phyloP scores from a whole-genome alignment of 2,329 filamentous ascomycete species.

The Fusarium pseudonygamai region DNA sequence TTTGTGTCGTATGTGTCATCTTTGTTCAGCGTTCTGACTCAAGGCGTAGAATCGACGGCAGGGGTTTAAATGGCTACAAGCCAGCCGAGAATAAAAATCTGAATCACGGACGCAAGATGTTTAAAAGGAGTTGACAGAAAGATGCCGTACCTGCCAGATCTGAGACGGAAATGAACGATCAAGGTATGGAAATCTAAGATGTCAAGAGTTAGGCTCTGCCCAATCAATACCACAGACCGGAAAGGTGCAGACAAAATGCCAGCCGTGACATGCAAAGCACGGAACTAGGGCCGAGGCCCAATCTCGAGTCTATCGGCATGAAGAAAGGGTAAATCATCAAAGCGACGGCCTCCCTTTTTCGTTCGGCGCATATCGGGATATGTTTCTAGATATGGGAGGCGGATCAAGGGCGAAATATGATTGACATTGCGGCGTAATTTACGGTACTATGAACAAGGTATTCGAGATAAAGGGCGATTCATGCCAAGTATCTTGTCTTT shows the following conservation, averaged over 20 bases:
- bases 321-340: constrained; percentile 9
- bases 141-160: constrained; percentile 25
- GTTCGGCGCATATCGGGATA: constrained; percentile 19
- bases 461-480: constrained; percentile 16
- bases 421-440: constrained; percentile 24
- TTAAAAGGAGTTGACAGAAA: constrained; percentile 13
- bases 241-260: constrained; percentile 12
- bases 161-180: constrained; percentile 35
- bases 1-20: background rate
- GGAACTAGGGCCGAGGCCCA: constrained; percentile 30
- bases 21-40: constrained; percentile 4
- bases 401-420: constrained; percentile 19
- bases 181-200: constrained; percentile 33
- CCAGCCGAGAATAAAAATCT: constrained; percentile 16
- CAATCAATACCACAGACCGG: constrained; percentile 28
- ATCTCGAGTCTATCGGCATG: constrained; percentile 25
- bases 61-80: constrained; percentile 7
- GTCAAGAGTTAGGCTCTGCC: constrained; percentile 27
- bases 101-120: constrained; percentile 10
- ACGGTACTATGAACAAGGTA: constrained; percentile 1
- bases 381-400: constrained; percentile 25
- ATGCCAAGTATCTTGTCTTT: constrained; percentile 16
- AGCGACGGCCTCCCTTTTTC: constrained; percentile 10
- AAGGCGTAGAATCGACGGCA: constrained; percentile 7
- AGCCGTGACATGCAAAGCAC: constrained; percentile 18